Evolutionary conservation across 495 filamentous ascomycete genomes (phyloP), one percentile per base, ranked within the genome.

Genomic region (Penicillium psychrofluorescens): DNA sequence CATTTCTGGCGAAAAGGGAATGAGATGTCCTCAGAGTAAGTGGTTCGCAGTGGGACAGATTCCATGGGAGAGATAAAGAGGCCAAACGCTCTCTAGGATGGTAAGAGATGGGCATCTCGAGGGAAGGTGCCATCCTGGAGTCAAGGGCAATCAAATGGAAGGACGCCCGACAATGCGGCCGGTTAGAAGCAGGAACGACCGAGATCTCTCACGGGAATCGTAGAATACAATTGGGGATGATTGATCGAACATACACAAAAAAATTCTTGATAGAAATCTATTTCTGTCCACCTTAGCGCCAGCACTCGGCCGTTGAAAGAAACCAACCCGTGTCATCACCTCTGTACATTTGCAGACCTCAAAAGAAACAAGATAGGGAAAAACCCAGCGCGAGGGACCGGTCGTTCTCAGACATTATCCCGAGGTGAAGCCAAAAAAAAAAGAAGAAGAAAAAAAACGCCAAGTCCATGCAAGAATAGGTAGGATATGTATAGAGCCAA

Each of bases 401-500:
- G 29, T 4, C 2, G 10, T 16, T n/a, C 38, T n/a, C 22, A 38
- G 8, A 35, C 15, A 39, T 4, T 40, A 14, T 29, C 40, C 35
- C 11, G 27, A 35, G 11, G 8, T n/a, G 15, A 53, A 15, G 40
- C 36, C 22, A 38, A 42, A 29, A 47, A 50, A 29, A 49, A 32
- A 22, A 35, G n/a, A n/a, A n/a, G n/a, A 48, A 44, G 51, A 15
- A 44, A 35, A 49, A 41, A 49, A 67, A 69, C 64, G 62, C 66
- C 67, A 47, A 44, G 58, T 49, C 50, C 35, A 69, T 71, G 66
- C 67, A 66, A 62, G 30, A 45, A 22, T 22, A 22, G 22, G 4
- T 34, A 34, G 45, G 47, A 55, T 53, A 59, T 63, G 55, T 62
- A 58, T 55, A 53, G 36, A 15, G 34, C 43, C 34, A 31, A 35